Base-by-base conservation (phyloP, 1,284 basidiomycete genomes). In the Cutaneotrichosporon spelunceum region DNA sequence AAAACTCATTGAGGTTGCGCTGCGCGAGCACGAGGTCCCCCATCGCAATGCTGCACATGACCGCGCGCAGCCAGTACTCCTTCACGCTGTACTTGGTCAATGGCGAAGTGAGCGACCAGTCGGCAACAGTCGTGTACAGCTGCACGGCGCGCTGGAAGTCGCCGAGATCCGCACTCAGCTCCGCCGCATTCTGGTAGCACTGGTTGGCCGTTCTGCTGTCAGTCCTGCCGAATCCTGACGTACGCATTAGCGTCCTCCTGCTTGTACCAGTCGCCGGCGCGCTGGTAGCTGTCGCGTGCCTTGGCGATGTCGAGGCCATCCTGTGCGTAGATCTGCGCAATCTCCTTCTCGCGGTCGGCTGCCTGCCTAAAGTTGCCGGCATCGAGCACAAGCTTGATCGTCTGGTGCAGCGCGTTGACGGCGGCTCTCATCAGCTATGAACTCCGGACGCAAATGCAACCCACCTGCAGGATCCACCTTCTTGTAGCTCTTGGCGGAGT, bases 61-160 rank as follows among this genome's bases (percentile, higher is more conserved):
- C 87, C 2, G 93, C 86, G 69, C 88, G 86, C 49, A 99, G 83
- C 88, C 93, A 98, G 77, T 96, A 97, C 73, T 99, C 95, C 81
- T 98, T 99, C 70, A 98, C 95, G 66, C 90, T 93, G 82, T 97
- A 99, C 79, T 93, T 93, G n/a, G 96, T 99, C 70, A 99, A 81
- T 21, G 88, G 83, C 56, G 89, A 93, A 3, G 82, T 82, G 53
- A 99, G 81, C 19, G 89, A 91, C 78, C 90, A 88, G 66, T 89
- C 84, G 2, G 94, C 96, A 50, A 99, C 93, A 71, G 90, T 87
- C 73, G 92, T 88, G 75, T 96, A 97, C 64, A 88, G 87, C 66
- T 88, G 84, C 71, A 98, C 92, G 3, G 96, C 93, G 65, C 87
- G 84, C 13, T 86, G 83, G 78, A 88, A 98, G 69, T 97, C 85